Evolutionary conservation across 1,284 basidiomycete genomes (phyloP), one percentile per base, ranked within the genome.

Genomic region (Fomitopsis palustris): DNA sequence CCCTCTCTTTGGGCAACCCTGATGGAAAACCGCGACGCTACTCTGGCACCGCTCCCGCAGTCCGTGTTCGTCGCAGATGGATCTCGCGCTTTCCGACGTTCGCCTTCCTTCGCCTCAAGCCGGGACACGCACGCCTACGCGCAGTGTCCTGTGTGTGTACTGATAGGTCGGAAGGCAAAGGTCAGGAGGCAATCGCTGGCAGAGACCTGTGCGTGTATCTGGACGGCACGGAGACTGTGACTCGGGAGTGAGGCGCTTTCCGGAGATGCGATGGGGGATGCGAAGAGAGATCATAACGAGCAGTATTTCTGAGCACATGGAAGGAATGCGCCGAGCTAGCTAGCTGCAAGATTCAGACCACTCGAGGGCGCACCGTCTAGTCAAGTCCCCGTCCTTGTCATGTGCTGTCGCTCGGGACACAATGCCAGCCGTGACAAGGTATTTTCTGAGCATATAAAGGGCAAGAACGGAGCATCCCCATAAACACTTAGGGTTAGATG

Each of bases 401-500:
- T 57, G 64, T 57, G 61, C 58, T 64, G 67, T 64, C 68, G 70
- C 73, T 64, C 70, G 66, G 67, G 68, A 64, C 66, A 64, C 62
- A 31, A 21, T 42, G 38, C 59, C 51, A 38, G 37, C 49, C 42
- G 33, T 43, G 58, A 61, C 58, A 65, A 59, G 59, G 55, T 56
- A 60, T 59, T 65, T 70, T 69, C 62, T 65, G 72, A 77, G 74
- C 69, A 65, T 58, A 70, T 3, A 59, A 29, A 57, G 12, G 12
- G 16, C 16, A 31, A 70, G 72, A 67, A 70, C 66, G 57, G 65
- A 61, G 61, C 67, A 64, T 62, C 70, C 74, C 71, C 37, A 65
- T 67, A 64, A 65, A 65, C 64, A 72, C 72, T 76, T 81, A 81
- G 80, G 79, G 80, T 81, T 81, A 80, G 78, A 77, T 76, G 67